Evolutionary conservation across 2,329 filamentous ascomycete species (phyloP).

Genomic region (Penicillium sp.): DNA sequence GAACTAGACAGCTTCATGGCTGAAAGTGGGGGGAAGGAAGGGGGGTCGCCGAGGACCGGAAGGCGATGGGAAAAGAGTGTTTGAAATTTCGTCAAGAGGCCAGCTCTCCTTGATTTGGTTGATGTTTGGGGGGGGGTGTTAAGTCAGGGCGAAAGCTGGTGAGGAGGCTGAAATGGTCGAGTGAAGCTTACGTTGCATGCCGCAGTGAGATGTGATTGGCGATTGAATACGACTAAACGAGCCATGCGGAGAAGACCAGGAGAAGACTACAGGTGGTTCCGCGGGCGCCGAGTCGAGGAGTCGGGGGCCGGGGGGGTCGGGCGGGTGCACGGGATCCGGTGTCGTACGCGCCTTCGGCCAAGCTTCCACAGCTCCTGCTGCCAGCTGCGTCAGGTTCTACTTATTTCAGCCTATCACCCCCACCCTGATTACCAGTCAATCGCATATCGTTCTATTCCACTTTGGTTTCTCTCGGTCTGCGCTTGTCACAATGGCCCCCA

Average conservation of each 20-base stretch:
- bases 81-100: conserved; percentile 19
- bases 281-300: not conserved
- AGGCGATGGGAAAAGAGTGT: conserved; percentile 12
- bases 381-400: conserved; percentile 10
- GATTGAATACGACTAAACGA: conserved; percentile 6
- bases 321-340: conserved; percentile 21
- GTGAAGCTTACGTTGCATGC: conserved; percentile 27
- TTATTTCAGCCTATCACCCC: conserved; percentile 10
- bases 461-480: not conserved
- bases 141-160: not conserved
- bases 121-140: not conserved
- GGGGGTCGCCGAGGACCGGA: conserved; percentile 10
- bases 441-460: not conserved
- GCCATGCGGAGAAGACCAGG: conserved; percentile 17
- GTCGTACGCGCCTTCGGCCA: conserved; percentile 23
- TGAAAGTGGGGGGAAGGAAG: conserved; percentile 8
- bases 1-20: conserved; percentile 43
- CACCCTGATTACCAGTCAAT: not conserved
- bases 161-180: conserved; percentile 8
- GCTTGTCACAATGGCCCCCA: conserved; percentile 36
- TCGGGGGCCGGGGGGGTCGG: too few species aligned
- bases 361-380: not conserved
- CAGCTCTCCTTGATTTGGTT: conserved; percentile 18
- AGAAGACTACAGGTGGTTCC: not conserved
- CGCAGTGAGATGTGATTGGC: conserved; percentile 15